A percentile compares a stretch with the other conserved stretches of the same genome.
These are phyloP conservation scores for Dendrocalamus latiflorus DNA, from an alignment of 202 grass and related monocot species.

Conservation along the genomic window DNA sequence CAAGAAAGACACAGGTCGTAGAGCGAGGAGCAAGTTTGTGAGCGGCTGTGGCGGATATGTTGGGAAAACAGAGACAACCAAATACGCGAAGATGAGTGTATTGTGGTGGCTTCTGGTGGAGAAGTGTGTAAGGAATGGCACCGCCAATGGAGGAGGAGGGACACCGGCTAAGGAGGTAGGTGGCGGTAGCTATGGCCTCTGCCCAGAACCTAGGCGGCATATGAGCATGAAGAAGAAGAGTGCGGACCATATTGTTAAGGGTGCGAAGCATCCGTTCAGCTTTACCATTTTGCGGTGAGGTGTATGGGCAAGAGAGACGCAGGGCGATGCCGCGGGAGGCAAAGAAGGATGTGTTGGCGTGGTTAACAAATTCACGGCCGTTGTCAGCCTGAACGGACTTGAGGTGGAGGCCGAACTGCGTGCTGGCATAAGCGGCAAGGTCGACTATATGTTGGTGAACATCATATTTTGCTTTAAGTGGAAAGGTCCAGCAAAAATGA, in stretches of 20 bases:
- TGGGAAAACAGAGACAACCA: neutral
- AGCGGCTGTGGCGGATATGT: neutral
- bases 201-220: neutral
- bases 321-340: neutral
- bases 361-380: too few species aligned
- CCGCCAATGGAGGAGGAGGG: neutral
- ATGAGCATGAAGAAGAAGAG: neutral
- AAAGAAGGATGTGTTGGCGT: too few species aligned
- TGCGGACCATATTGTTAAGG: neutral
- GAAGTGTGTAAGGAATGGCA: neutral
- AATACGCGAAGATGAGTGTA: neutral
- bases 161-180: neutral
- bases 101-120: neutral
- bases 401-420: too few species aligned
- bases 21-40: neutral
- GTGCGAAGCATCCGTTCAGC: neutral
- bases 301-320: neutral
- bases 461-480: too few species aligned
- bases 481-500: too few species aligned
- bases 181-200: neutral
- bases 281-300: neutral
- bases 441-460: too few species aligned
- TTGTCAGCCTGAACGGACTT: too few species aligned
- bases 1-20: too few species aligned
- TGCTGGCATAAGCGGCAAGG: too few species aligned